Evolutionary conservation across 108 stramenopile species (phyloP).

Genomic region (Nitzschia putrida): DNA sequence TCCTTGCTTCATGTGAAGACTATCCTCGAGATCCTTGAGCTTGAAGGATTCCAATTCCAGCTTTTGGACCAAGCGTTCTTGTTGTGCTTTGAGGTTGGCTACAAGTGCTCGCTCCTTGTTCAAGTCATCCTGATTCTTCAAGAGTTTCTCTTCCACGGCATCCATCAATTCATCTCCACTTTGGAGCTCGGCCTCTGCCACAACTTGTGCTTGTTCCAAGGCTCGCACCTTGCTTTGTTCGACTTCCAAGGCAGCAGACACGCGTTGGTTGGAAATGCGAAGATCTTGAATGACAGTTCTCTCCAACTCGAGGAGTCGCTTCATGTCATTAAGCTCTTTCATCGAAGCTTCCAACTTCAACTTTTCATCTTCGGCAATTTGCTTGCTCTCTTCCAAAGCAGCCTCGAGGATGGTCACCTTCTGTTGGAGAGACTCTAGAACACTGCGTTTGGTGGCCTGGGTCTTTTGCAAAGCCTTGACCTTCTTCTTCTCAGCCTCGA

Average conservation of each 20-base stretch:
- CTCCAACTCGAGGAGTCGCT: conserved; percentile 15
- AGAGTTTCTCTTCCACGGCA: conserved; percentile 9
- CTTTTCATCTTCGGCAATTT: conserved; percentile 10
- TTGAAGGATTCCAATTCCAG: conserved; percentile 16
- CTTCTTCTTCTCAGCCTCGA: conserved; percentile 30
- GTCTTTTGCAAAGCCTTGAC: conserved; percentile 25
- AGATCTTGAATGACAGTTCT: conserved; percentile 17
- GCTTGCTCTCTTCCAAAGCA: conserved; percentile 21
- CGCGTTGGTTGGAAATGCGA: conserved; percentile 3
- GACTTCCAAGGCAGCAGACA: conserved; percentile 1
- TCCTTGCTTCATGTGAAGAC: conserved; percentile 12
- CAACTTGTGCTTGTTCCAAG: conserved; percentile 28
- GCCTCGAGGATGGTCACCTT: conserved; percentile 24
- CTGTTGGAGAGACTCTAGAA: conserved; percentile 24
- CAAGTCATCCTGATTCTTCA: conserved; percentile 22
- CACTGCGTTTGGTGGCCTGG: conserved; percentile 17
- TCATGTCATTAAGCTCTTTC: conserved; percentile 18
- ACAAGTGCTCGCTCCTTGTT: conserved; percentile 27
- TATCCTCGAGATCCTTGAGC: conserved; percentile 13
- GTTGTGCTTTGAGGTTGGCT: conserved; percentile 20
- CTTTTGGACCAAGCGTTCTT: conserved; percentile 2
- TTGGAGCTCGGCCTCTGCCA: conserved; percentile 14
- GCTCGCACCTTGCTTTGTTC: conserved; percentile 21
- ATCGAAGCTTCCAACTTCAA: conserved; percentile 13
- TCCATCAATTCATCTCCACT: background rate